Percentiles rank a stretch among this genome's conserved stretches.
These are phyloP conservation scores for Ophiosphaerella korrae DNA, from an alignment of 2,329 filamentous ascomycete genomes.

Conservation along the genomic window DNA sequence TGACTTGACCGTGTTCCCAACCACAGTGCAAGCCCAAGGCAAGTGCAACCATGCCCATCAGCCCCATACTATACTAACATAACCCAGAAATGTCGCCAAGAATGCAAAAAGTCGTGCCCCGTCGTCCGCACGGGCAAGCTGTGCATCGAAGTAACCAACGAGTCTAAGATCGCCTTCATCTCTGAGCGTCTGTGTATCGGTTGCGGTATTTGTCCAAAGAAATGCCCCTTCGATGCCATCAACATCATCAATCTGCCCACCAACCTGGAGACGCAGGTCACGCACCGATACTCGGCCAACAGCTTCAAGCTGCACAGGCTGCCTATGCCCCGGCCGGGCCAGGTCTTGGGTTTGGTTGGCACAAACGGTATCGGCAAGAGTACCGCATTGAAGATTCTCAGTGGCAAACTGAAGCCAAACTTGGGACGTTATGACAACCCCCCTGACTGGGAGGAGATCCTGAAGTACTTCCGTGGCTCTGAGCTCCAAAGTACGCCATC, in stretches of 20 bases:
- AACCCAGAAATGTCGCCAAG: conserved; percentile 92
- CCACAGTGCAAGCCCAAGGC: conserved; percentile 86
- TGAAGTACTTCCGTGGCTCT: conserved; percentile 97
- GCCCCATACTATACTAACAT: conserved; percentile 21
- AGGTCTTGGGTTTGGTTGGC: conserved; percentile 94
- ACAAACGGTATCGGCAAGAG: conserved; percentile 99
- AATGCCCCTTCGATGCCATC: conserved; percentile 97
- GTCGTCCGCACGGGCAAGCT: conserved; percentile 97
- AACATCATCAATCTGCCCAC: conserved; percentile 99
- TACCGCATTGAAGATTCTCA: conserved; percentile 98
- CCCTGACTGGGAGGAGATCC: conserved; percentile 98
- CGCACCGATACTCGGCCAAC: conserved; percentile 98
- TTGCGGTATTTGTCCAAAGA: conserved; percentile 99
- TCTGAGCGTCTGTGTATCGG: conserved; percentile 95
- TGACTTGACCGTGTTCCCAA: conserved; percentile 50
- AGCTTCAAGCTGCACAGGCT: conserved; percentile 99
- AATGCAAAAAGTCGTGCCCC: conserved; percentile 98
- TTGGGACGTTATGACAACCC: conserved; percentile 93
- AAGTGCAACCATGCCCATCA: conserved; percentile 40
- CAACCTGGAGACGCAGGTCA: conserved; percentile 97
- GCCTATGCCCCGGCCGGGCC: conserved; percentile 92
- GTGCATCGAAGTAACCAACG: conserved; percentile 88
- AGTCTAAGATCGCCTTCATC: conserved; percentile 96
- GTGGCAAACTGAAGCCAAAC: conserved; percentile 98
- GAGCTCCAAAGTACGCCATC: conserved; percentile 83